Base-by-base conservation (phyloP, 495 filamentous ascomycete species). In the Penicillium manginii region DNA sequence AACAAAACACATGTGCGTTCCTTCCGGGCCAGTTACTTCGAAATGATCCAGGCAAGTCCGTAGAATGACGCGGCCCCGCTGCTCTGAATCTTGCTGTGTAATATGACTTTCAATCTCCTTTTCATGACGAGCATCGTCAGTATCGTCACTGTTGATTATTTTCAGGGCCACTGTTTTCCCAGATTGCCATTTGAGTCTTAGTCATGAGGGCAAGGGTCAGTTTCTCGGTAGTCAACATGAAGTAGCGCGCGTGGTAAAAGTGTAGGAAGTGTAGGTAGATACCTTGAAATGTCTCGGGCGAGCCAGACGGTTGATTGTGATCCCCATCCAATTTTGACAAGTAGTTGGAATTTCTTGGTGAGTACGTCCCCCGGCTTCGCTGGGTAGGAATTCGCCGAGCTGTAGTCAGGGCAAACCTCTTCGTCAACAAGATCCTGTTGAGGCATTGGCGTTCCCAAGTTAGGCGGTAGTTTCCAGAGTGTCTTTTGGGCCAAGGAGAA, bases 241-340 rank as follows among this genome's bases (percentile, higher is more conserved):
- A 58, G 54, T 60, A 57, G 59, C 62, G 42, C 63, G 63, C n/a
- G n/a, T n/a, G n/a, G n/a, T n/a, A n/a, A n/a, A n/a, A n/a, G n/a
- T n/a, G n/a, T n/a, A n/a, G n/a, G n/a, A n/a, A n/a, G n/a, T n/a
- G n/a, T n/a, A n/a, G n/a, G n/a, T n/a, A 39, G 40, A 37, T 70
- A 73, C 71, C 65, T 50, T 60, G 61, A 51, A 39, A 76, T 45
- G 66, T 77, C 70, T 53, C 64, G 62, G 45, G 77, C 73, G 39
- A 79, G 61, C 77, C 73, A 79, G 62, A 76, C 68, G 37, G 75
- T 78, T 53, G 73, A 78, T 52, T 66, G 64, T 15, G 65, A 60
- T 14, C 76, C 77, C 71, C 71, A 80, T 54, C 75, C 77, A 63
- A 80, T 60, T 60, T 79, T 80, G 42, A 72, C 31, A n/a, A n/a